These are phyloP conservation scores for Penicillium arizonense DNA, from an alignment of 495 filamentous ascomycete genomes.

Conservation along the genomic window DNA sequence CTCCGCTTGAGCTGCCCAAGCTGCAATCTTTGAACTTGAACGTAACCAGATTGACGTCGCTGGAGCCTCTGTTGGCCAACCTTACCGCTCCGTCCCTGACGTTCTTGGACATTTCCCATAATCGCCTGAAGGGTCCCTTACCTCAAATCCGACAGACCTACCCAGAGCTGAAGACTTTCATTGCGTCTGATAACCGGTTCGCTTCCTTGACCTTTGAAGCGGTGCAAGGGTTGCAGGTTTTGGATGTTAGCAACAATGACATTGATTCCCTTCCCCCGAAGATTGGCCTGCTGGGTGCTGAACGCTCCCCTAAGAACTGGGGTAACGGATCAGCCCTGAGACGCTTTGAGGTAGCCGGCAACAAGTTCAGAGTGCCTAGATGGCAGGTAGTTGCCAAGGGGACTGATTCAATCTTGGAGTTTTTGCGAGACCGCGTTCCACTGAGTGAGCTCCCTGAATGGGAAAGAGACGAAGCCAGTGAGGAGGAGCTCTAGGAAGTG, in stretches of 20 bases:
- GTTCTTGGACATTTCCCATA: slow-evolving; percentile 76
- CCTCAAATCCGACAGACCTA: slow-evolving; percentile 57
- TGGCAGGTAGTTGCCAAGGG: slow-evolving; percentile 85
- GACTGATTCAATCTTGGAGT: slow-evolving; percentile 81
- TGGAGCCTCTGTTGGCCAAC: slow-evolving; percentile 59
- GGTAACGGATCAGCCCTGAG: slow-evolving; percentile 40
- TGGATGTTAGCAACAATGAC: slow-evolving; percentile 82
- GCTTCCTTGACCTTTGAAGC: slow-evolving; percentile 68
- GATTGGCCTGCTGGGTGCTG: slow-evolving; percentile 66
- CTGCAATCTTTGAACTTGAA: slow-evolving; percentile 74
- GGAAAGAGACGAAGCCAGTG: slow-evolving; percentile 27
- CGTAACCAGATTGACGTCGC: slow-evolving; percentile 62
- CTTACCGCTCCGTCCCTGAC: slow-evolving; percentile 70
- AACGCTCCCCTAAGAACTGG: slow-evolving; percentile 42
- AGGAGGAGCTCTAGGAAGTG: slow-evolving; percentile 10
- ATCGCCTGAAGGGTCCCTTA: slow-evolving; percentile 66
- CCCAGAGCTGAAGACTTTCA: slow-evolving; percentile 62
- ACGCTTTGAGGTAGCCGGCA: slow-evolving; percentile 69
- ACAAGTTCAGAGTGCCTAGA: slow-evolving; percentile 81
- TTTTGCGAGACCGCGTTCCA: slow-evolving; percentile 76
- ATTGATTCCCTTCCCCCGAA: slow-evolving; percentile 73
- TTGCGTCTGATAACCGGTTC: slow-evolving; percentile 75
- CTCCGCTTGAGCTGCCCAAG: slow-evolving; percentile 62
- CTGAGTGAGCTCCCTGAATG: slow-evolving; percentile 52
- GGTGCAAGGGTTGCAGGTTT: slow-evolving; percentile 68